Percentiles rank a stretch among this genome's conserved stretches.
Evolutionary conservation across 768 basidiomycete species (phyloP).

Genomic region (Lactarius trivialis): DNA sequence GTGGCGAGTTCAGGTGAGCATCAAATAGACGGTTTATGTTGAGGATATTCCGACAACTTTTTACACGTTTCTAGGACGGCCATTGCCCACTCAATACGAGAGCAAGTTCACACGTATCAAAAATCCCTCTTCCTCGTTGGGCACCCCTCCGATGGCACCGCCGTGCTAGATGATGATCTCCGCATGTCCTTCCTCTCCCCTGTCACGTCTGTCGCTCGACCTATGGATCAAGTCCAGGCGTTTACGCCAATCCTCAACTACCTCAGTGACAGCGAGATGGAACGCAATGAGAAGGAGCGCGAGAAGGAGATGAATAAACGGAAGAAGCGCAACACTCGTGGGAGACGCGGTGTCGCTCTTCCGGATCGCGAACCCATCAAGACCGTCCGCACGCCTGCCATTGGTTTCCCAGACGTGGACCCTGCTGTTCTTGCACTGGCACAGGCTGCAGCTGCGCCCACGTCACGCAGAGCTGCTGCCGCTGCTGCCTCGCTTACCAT

Average conservation of each 20-base stretch:
- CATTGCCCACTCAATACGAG: conserved; percentile 90
- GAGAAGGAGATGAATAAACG: conserved; percentile 89
- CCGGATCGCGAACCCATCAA: conserved; percentile 91
- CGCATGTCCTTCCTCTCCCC: conserved; percentile 82
- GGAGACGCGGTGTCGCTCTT: conserved; percentile 69
- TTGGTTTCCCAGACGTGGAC: conserved; percentile 77
- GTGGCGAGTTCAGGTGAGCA: conserved; percentile 86
- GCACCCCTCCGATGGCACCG: conserved; percentile 73
- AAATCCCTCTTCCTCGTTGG: conserved; percentile 89
- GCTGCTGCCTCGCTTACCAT: conserved; percentile 79
- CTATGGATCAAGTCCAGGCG: conserved; percentile 67
- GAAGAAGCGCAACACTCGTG: conserved; percentile 77
- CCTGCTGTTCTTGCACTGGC: conserved; percentile 62
- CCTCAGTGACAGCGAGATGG: conserved; percentile 84
- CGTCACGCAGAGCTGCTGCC: conserved; percentile 77
- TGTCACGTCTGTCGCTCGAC: conserved; percentile 61
- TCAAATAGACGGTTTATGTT: not conserved
- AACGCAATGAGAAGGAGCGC: conserved; percentile 82
- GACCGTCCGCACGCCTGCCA: conserved; percentile 85
- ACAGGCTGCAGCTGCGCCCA: conserved; percentile 58
- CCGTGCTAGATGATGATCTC: conserved; percentile 85
- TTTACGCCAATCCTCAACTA: conserved; percentile 89
- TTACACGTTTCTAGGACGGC: conserved; percentile 58
- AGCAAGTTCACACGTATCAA: conserved; percentile 88
- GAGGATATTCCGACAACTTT: not conserved